These are phyloP conservation scores for Cytospora chrysosperma DNA, from an alignment of 2,329 filamentous ascomycete species.

Conservation along the genomic window DNA sequence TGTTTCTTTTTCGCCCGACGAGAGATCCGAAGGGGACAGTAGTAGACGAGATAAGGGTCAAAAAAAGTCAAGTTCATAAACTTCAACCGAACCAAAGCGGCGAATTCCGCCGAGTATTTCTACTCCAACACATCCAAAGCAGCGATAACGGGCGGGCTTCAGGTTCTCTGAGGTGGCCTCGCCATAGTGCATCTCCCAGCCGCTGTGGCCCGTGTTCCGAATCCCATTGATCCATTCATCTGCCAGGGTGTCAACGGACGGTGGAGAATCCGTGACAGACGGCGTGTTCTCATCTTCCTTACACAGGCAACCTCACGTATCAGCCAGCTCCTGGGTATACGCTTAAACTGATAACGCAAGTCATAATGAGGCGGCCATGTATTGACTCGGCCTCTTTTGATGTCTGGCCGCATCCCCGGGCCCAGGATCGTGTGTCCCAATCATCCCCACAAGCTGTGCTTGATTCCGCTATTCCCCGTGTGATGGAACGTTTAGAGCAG, in stretches of 20 bases:
- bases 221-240: neutral
- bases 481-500: conserved; percentile 58
- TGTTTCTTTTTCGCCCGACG: conserved; percentile 11
- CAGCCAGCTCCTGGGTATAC: conserved; percentile 23
- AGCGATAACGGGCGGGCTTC: neutral
- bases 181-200: neutral
- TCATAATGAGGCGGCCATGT: conserved; percentile 13
- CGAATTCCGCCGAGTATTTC: conserved; percentile 5
- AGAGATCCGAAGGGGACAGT: conserved; percentile 3
- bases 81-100: neutral
- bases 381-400: conserved; percentile 4
- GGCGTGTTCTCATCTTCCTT: neutral
- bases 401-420: conserved; percentile 4
- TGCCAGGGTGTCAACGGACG: neutral
- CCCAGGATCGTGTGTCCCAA: conserved; percentile 1
- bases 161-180: neutral
- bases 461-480: conserved; percentile 2
- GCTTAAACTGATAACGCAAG: conserved; percentile 21
- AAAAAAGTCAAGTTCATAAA: conserved; percentile 13
- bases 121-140: conserved; percentile 10
- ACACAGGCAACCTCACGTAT: conserved; percentile 8
- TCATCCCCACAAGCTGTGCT: conserved; percentile 20
- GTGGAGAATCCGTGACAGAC: neutral
- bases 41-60: conserved; percentile 10
- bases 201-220: neutral